Conservation (phyloP, 805 yeast genomes). For the Candida ipomoeae region DNA sequence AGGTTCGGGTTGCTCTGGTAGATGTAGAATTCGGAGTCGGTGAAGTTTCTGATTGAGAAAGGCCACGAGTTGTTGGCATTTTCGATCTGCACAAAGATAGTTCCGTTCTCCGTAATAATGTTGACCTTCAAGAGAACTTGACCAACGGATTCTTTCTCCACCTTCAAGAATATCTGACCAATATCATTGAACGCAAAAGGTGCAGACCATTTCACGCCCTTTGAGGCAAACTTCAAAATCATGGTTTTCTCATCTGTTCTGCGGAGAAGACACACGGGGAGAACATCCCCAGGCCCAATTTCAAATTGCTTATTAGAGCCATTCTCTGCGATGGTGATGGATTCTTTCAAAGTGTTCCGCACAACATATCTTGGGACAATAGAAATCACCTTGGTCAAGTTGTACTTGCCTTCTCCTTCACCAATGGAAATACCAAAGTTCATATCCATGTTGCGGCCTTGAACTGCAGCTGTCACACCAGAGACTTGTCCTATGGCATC, state of each 20-base stretch:
- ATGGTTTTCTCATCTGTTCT: slow-evolving; percentile 56
- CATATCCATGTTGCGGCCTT: slow-evolving; percentile 54
- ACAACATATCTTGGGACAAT: slow-evolving; percentile 80
- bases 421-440: slow-evolving; percentile 69
- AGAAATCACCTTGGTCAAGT: slow-evolving; percentile 70
- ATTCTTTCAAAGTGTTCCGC: slow-evolving; percentile 54
- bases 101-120: slow-evolving; percentile 72
- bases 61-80: slow-evolving; percentile 88
- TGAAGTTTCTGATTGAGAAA: slow-evolving; percentile 82
- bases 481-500: slow-evolving; percentile 85
- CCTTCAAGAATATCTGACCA: slow-evolving; percentile 75
- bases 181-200: slow-evolving; percentile 82
- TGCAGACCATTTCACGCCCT: slow-evolving; percentile 72
- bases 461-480: slow-evolving; percentile 46
- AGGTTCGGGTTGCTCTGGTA: slow-evolving; percentile 78
- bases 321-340: slow-evolving; percentile 59
- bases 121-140: slow-evolving; percentile 71
- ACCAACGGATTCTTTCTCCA: slow-evolving; percentile 58
- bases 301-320: slow-evolving; percentile 53
- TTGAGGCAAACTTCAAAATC: slow-evolving; percentile 53
- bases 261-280: slow-evolving; percentile 64
- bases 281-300: slow-evolving; percentile 44
- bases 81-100: slow-evolving; percentile 70
- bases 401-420: slow-evolving; percentile 85
- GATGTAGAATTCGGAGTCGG: slow-evolving; percentile 78